phyloP scores from a whole-genome alignment of 768 basidiomycete species.

The Neoboletus brunneissimus region DNA sequence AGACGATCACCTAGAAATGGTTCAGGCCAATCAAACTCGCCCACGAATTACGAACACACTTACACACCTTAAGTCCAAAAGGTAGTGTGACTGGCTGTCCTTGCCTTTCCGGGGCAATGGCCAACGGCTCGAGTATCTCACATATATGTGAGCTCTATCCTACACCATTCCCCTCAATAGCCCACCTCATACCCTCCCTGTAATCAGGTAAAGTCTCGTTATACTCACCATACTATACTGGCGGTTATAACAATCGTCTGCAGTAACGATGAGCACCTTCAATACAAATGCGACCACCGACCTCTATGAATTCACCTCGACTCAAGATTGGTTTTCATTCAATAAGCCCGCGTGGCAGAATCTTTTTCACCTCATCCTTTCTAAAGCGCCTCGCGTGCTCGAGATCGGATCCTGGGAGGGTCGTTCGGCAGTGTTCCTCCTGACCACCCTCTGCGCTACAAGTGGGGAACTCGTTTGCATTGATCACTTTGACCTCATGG shows the following conservation, averaged over 20 bases:
- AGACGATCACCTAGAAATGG: conserved; percentile 9
- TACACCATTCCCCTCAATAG: neutral
- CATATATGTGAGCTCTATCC: conserved; percentile 13
- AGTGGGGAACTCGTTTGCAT: conserved; percentile 51
- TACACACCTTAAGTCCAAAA: conserved; percentile 11
- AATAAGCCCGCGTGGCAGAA: conserved; percentile 43
- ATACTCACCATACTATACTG: neutral
- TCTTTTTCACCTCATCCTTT: conserved; percentile 38
- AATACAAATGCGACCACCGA: conserved; percentile 3
- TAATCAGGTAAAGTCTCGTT: conserved; percentile 2
- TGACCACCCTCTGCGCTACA: conserved; percentile 43
- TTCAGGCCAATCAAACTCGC: neutral
- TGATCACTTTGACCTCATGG: conserved; percentile 58
- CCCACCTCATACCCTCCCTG: neutral
- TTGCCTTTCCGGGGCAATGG: neutral
- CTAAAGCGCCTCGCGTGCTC: conserved; percentile 44
- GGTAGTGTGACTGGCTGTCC: neutral
- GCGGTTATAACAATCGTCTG: neutral
- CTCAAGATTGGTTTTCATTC: conserved; percentile 57
- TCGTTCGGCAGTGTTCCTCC: conserved; percentile 56
- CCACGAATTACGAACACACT: neutral
- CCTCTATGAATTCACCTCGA: conserved; percentile 43
- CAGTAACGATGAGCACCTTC: conserved; percentile 14
- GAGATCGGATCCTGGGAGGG: conserved; percentile 66
- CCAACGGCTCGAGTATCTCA: conserved; percentile 6